Evolutionary conservation across 306 rosid species (phyloP).

Genomic region (Benincasa hispida): DNA sequence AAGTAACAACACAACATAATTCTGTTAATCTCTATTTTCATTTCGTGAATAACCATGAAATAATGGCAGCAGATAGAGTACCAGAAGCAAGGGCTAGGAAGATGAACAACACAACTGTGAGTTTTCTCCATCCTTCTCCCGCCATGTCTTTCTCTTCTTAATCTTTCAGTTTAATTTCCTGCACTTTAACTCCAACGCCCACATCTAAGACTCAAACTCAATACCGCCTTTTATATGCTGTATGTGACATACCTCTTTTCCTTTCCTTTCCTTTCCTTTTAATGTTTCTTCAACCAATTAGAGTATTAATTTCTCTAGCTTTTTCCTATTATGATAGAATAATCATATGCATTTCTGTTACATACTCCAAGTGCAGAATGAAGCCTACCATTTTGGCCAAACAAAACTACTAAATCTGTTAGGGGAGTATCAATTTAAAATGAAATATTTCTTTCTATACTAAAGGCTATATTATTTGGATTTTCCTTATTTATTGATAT

Average conservation of each 20-base stretch:
- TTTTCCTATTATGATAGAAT: neutral
- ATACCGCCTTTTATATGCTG: neutral
- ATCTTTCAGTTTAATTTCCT: neutral
- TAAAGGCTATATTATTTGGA: neutral
- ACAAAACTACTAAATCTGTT: neutral
- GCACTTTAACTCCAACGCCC: neutral
- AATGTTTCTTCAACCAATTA: neutral
- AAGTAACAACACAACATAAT: neutral
- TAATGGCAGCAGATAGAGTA: neutral
- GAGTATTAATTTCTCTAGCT: neutral
- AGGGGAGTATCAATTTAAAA: neutral
- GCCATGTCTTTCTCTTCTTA: neutral
- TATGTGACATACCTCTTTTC: neutral
- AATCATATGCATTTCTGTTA: neutral
- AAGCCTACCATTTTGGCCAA: neutral
- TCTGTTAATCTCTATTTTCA: neutral
- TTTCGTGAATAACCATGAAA: neutral
- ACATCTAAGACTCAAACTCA: neutral
- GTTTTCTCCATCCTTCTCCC: neutral
- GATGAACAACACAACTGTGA: neutral
- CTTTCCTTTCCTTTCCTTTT: neutral
- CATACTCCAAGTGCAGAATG: neutral
- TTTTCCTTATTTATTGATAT: neutral
- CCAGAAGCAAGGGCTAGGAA: neutral
- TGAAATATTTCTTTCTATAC: neutral